Evolutionary conservation across 108 stramenopile genomes (phyloP).

Genomic region (Craspedostauros australis): DNA sequence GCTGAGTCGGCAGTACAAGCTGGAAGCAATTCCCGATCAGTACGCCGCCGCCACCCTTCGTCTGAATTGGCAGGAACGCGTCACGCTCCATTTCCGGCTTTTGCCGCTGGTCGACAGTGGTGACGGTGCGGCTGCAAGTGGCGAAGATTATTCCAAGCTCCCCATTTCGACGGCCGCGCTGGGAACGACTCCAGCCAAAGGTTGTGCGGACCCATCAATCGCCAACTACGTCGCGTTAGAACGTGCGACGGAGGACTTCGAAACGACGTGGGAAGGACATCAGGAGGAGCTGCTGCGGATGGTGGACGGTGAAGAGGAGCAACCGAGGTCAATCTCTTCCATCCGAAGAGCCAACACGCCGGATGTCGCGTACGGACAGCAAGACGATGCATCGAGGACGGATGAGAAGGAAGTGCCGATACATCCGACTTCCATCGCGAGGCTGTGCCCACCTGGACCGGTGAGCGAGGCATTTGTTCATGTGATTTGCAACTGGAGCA

Average conservation of each 20-base stretch:
- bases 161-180: too few relatives aligned
- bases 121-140: too few relatives aligned
- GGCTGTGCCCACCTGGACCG: conserved; percentile 43
- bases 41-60: conserved; percentile 29
- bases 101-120: conserved; percentile 20
- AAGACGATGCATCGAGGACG: not conserved
- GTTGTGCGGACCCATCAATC: too few relatives aligned
- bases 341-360: conserved; percentile 66
- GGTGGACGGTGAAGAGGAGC: conserved; percentile 51
- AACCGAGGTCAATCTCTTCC: conserved; percentile 70
- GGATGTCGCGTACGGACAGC: not conserved
- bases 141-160: too few relatives aligned
- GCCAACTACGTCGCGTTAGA: too few relatives aligned
- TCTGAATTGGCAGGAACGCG: conserved; percentile 75
- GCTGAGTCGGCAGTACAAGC: conserved; percentile 57
- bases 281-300: conserved; percentile 20
- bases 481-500: conserved; percentile 65
- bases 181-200: too few relatives aligned
- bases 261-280: conserved; percentile 23
- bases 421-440: conserved; percentile 72
- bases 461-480: conserved; percentile 38
- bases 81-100: conserved; percentile 63
- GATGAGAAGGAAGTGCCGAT: not conserved
- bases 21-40: conserved; percentile 54
- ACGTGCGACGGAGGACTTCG: too few relatives aligned